Conservation (phyloP, 2,329 filamentous ascomycete genomes). For the Thielaviopsis euricoi region DNA sequence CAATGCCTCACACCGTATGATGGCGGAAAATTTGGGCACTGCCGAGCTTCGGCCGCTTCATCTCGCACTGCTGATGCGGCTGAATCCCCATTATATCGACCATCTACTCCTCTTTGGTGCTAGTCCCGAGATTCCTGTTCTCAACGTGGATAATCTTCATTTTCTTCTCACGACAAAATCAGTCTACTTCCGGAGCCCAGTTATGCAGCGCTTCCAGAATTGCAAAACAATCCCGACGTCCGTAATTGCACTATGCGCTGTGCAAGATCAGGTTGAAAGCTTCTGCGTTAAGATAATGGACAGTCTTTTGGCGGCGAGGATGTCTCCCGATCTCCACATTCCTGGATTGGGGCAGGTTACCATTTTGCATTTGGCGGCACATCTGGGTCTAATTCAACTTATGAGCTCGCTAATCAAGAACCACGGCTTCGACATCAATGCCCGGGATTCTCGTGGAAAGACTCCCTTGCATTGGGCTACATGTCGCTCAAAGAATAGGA, state of each 20-base stretch:
- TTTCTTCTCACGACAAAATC: background rate
- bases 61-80: conserved; percentile 1
- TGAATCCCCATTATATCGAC: background rate
- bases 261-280: background rate
- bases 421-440: conserved; percentile 5
- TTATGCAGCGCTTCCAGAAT: background rate
- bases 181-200: background rate
- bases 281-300: conserved; percentile 1
- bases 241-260: background rate
- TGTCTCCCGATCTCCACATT: conserved; percentile 1
- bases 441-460: background rate
- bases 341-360: background rate
- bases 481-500: conserved; percentile 1
- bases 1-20: conserved; percentile 3
- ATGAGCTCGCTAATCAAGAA: conserved; percentile 3
- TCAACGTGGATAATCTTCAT: background rate
- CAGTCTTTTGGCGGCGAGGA: background rate
- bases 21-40: background rate
- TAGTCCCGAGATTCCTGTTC: background rate
- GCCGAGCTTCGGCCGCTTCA: conserved; percentile 5
- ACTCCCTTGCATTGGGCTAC: conserved; percentile 7
- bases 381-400: conserved; percentile 1
- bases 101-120: conserved; percentile 2
- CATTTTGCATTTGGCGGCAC: conserved; percentile 4
- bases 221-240: conserved; percentile 1